These are phyloP conservation scores for Cryptococcus sp. DNA, from an alignment of 1,284 basidiomycete species.

Conservation along the genomic window DNA sequence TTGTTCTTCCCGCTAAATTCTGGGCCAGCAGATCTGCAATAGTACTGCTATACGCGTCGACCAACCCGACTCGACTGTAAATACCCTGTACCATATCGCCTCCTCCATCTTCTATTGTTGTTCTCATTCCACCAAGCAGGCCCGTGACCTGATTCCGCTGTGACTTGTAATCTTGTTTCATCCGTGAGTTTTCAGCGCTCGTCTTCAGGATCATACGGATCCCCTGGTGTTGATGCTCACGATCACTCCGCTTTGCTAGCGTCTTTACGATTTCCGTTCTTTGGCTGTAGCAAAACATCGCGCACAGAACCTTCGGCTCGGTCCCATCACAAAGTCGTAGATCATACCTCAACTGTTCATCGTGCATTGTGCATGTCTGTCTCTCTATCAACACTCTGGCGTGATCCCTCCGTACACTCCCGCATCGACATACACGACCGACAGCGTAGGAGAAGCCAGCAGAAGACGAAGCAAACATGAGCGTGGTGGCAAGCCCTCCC, in stretches of 20 bases:
- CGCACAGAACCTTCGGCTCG: neutral
- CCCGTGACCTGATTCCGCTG: neutral
- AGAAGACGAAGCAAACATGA: slow-evolving; percentile 7
- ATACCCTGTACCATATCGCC: neutral
- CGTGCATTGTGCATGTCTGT: neutral
- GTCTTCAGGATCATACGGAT: neutral
- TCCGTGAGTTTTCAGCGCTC: neutral
- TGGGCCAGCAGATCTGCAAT: no score
- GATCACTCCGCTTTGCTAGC: neutral
- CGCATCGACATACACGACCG: neutral
- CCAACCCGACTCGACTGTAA: slow-evolving; percentile 1
- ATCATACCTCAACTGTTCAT: slow-evolving; percentile 9
- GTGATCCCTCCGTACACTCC: neutral
- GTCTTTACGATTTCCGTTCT: neutral
- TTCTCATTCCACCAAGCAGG: neutral
- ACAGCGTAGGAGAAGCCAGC: neutral
- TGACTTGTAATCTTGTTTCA: neutral
- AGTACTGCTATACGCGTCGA: neutral
- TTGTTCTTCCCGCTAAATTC: no score
- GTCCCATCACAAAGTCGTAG: neutral
- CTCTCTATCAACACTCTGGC: neutral
- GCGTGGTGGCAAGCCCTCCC: slow-evolving; percentile 18
- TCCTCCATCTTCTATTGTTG: neutral
- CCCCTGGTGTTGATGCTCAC: neutral
- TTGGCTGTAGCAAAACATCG: neutral